These are phyloP conservation scores for Nakazawaea ernobii DNA, from an alignment of 805 yeast species.

Conservation along the genomic window DNA sequence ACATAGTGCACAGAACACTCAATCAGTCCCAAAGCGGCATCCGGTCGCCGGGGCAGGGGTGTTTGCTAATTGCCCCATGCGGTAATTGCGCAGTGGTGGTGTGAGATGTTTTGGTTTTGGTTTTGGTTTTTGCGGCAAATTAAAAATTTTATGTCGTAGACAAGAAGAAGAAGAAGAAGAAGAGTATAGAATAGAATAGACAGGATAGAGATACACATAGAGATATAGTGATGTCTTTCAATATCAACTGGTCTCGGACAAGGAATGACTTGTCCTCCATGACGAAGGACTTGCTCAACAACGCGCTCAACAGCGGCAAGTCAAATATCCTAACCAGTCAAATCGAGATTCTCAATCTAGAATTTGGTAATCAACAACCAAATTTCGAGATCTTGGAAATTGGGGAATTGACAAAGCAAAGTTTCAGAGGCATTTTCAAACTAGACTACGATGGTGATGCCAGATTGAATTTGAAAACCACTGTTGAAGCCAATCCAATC, in stretches of 20 bases:
- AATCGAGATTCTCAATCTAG: conserved; percentile 60
- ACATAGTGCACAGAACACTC: background rate
- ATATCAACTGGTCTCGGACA: conserved; percentile 75
- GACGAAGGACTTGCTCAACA: conserved; percentile 61
- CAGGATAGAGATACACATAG: background rate
- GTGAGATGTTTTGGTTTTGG: background rate
- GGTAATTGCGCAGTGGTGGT: background rate
- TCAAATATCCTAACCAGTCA: conserved; percentile 68
- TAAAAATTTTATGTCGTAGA: background rate
- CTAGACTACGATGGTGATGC: conserved; percentile 74
- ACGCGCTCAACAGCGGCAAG: conserved; percentile 68
- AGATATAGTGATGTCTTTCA: conserved; percentile 55
- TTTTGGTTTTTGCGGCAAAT: background rate
- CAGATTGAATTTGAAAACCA: conserved; percentile 65
- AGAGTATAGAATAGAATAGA: background rate
- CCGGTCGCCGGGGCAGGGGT: no score
- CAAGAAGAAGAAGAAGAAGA: background rate
- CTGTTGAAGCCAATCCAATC: conserved; percentile 80
- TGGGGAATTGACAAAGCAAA: conserved; percentile 72
- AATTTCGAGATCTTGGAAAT: conserved; percentile 73
- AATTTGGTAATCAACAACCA: conserved; percentile 73
- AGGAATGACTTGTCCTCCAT: conserved; percentile 55
- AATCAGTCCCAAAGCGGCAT: background rate
- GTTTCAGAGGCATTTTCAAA: conserved; percentile 79
- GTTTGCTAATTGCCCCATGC: no score